Conservation (phyloP, 2,329 filamentous ascomycete species). For the Lojkania enalia region DNA sequence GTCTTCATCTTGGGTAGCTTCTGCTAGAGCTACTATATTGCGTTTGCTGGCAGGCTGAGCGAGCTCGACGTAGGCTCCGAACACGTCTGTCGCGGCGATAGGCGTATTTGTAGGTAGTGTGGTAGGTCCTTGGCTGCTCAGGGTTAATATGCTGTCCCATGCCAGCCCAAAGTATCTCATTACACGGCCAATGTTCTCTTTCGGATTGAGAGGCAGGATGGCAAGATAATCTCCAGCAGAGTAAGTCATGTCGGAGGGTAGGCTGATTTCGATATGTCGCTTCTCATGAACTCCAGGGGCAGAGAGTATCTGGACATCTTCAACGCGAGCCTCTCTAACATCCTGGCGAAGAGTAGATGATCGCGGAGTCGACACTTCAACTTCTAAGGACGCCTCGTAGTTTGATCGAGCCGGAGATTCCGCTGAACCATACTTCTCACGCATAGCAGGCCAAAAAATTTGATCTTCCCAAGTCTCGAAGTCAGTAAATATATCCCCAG, state of each 20-base stretch:
- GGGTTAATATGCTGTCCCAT: slow-evolving; percentile 69
- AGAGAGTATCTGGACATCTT: slow-evolving; percentile 36
- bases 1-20: slow-evolving; percentile 54
- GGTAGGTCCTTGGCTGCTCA: slow-evolving; percentile 64
- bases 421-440: slow-evolving; percentile 33
- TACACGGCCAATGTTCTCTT: slow-evolving; percentile 62
- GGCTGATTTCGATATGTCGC: slow-evolving; percentile 49
- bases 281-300: slow-evolving; percentile 32
- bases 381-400: slow-evolving; percentile 32
- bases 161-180: slow-evolving; percentile 67
- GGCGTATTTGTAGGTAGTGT: slow-evolving; percentile 65
- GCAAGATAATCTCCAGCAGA: slow-evolving; percentile 76
- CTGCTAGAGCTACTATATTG: slow-evolving; percentile 55
- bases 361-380: slow-evolving; percentile 40
- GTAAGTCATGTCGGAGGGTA: slow-evolving; percentile 60
- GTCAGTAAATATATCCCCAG: slow-evolving; percentile 46
- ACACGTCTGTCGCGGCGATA: slow-evolving; percentile 64
- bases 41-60: slow-evolving; percentile 72
- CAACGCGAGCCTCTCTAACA: slow-evolving; percentile 41
- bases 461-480: slow-evolving; percentile 49
- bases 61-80: slow-evolving; percentile 73
- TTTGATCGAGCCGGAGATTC: slow-evolving; percentile 27
- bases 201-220: slow-evolving; percentile 71
- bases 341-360: slow-evolving; percentile 43
- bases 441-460: slow-evolving; percentile 42